phyloP scores from a whole-genome alignment of 257 asterid species.

The Solanum tarijense region DNA sequence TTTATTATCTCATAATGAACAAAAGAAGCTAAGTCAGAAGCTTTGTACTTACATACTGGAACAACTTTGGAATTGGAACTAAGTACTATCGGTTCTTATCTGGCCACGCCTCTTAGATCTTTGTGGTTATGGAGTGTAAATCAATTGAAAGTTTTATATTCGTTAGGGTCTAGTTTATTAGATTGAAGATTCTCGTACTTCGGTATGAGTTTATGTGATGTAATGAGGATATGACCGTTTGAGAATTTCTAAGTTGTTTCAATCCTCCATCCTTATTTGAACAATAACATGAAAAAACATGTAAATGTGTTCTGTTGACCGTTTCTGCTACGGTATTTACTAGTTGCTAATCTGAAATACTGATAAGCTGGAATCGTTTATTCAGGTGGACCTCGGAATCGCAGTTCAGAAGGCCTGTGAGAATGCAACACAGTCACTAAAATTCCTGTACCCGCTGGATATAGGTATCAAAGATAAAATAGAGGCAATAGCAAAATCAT shows the following conservation, averaged over 20 bases:
- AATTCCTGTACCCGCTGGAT: conserved; percentile 80
- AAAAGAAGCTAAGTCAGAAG: neutral
- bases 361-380: neutral
- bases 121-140: neutral
- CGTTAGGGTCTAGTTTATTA: neutral
- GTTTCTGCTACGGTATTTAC: neutral
- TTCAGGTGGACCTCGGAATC: conserved; percentile 83
- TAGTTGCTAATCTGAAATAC: neutral
- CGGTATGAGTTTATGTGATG: neutral
- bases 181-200: neutral
- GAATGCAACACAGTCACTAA: conserved; percentile 62
- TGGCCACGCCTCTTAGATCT: neutral
- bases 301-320: neutral
- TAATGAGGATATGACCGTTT: neutral
- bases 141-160: neutral
- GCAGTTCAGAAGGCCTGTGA: conserved; percentile 92
- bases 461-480: conserved; percentile 79
- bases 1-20: neutral
- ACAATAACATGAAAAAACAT: neutral
- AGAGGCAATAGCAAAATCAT: conserved; percentile 87
- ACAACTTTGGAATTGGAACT: neutral
- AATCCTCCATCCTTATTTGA: neutral
- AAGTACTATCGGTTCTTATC: neutral
- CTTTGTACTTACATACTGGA: neutral
- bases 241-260: neutral